Percentiles rank a stretch among this genome's conserved stretches.
These are phyloP conservation scores for Phellopilus nigrolimitatus DNA, from an alignment of 1,284 basidiomycete species.

Conservation along the genomic window DNA sequence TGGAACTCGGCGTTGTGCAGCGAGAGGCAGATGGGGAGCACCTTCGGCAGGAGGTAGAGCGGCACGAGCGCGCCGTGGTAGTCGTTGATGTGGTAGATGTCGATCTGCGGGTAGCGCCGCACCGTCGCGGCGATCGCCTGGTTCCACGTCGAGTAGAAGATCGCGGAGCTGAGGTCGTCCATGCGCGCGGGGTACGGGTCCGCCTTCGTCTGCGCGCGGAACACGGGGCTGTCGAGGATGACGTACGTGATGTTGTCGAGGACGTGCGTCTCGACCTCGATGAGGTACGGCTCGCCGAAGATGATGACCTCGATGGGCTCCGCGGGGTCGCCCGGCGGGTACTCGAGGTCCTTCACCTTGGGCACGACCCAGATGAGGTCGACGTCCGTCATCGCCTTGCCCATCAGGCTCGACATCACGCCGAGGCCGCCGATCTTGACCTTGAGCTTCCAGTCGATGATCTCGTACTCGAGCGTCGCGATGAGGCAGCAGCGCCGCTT, in stretches of 20 bases:
- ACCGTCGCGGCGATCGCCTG: conserved; percentile 90
- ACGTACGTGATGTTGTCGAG: conserved; percentile 93
- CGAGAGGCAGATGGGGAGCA: conserved; percentile 86
- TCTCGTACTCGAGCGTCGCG: conserved; percentile 89
- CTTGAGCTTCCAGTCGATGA: conserved; percentile 93
- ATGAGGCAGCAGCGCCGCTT: conserved; percentile 89
- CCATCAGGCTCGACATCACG: conserved; percentile 96
- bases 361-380: conserved; percentile 90
- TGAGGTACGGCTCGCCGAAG: conserved; percentile 90
- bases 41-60: conserved; percentile 85
- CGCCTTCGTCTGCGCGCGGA: conserved; percentile 90
- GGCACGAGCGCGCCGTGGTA: conserved; percentile 90
- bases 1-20: conserved; percentile 96
- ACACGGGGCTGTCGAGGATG: conserved; percentile 89
- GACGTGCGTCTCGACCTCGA: conserved; percentile 88
- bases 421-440: conserved; percentile 95
- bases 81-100: conserved; percentile 88
- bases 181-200: conserved; percentile 94
- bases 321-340: conserved; percentile 83
- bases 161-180: conserved; percentile 92
- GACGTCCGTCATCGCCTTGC: conserved; percentile 94
- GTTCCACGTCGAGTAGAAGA: conserved; percentile 97
- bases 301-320: conserved; percentile 94
- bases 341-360: conserved; percentile 90
- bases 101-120: conserved; percentile 77